phyloP scores from a whole-genome alignment of 2,329 filamentous ascomycete genomes.

The Purpureocillium lavendulum region DNA sequence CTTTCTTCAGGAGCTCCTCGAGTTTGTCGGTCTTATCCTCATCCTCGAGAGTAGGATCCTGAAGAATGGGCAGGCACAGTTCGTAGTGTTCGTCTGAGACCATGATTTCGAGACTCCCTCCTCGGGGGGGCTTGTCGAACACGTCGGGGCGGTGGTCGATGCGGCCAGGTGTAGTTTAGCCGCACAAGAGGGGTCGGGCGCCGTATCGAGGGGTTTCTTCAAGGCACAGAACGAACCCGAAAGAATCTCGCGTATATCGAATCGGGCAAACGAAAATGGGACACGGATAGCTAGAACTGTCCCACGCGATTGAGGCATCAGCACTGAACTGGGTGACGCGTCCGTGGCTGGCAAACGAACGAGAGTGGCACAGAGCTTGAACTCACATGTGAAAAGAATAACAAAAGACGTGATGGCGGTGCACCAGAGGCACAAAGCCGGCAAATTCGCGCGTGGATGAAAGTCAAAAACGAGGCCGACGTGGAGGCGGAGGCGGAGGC shows the following conservation, averaged over 20 bases:
- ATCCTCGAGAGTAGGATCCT: constrained; percentile 75
- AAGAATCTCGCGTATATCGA: too few species aligned
- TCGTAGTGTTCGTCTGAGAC: constrained; percentile 90
- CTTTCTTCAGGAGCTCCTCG: constrained; percentile 74
- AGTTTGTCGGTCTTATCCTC: constrained; percentile 93
- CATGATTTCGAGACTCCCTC: constrained; percentile 44
- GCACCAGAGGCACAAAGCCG: background rate
- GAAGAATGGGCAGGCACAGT: constrained; percentile 78
- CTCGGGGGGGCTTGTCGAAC: too few species aligned
- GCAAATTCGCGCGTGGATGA: background rate
- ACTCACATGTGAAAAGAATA: background rate
- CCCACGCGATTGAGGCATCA: too few species aligned
- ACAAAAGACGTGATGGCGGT: background rate
- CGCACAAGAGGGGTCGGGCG: too few species aligned
- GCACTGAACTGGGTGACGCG: too few species aligned
- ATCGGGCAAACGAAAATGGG: too few species aligned
- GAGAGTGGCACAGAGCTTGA: background rate
- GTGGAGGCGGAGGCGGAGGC: constrained; percentile 7
- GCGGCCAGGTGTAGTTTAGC: too few species aligned
- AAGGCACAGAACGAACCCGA: too few species aligned
- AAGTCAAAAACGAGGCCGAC: background rate
- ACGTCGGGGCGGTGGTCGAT: too few species aligned
- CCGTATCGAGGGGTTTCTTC: too few species aligned
- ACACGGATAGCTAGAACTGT: too few species aligned
- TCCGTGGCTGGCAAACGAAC: too few species aligned